Percentiles rank a stretch among this genome's conserved stretches.
Conservation (phyloP, 768 basidiomycete genomes). For the Leucocoprinus sp. region DNA sequence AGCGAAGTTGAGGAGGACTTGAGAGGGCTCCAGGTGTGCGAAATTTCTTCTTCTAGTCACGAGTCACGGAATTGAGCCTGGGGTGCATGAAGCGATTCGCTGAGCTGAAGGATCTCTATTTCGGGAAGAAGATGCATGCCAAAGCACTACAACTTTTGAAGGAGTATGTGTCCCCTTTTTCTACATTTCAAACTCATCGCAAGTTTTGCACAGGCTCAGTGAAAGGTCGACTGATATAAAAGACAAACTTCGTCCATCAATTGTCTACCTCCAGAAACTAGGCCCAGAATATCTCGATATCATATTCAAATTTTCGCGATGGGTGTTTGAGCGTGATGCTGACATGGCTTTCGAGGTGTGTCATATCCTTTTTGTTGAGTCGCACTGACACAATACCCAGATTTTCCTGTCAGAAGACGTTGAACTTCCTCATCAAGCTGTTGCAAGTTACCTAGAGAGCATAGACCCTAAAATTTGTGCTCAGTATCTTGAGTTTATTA, state of each 20-base stretch:
- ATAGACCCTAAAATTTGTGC: slow-evolving; percentile 63
- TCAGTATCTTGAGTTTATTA: slow-evolving; percentile 80
- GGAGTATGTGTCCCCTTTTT: slow-evolving; percentile 47
- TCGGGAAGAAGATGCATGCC: slow-evolving; percentile 91
- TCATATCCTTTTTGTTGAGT: background rate
- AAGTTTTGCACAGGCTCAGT: slow-evolving; percentile 49
- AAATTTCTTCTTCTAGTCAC: slow-evolving; percentile 17
- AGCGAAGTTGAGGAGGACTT: slow-evolving; percentile 71
- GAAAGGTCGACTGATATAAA: slow-evolving; percentile 67
- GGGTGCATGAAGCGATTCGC: no score
- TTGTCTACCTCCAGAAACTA: slow-evolving; percentile 85
- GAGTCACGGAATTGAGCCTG: no score
- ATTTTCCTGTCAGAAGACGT: slow-evolving; percentile 95
- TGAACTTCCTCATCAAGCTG: slow-evolving; percentile 71
- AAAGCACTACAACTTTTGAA: slow-evolving; percentile 80
- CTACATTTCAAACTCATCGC: background rate
- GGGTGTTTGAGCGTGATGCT: slow-evolving; percentile 74
- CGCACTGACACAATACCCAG: slow-evolving; percentile 29
- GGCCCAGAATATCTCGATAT: slow-evolving; percentile 75
- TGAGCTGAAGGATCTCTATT: slow-evolving; percentile 74
- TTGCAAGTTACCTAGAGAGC: slow-evolving; percentile 71
- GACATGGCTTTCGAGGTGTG: slow-evolving; percentile 71
- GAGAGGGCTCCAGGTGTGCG: slow-evolving; percentile 58
- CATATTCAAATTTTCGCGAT: slow-evolving; percentile 74
- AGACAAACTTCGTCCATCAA: slow-evolving; percentile 77